Conservation (phyloP, 176 grass and related monocot species). For the Alloteropsis semialata region DNA sequence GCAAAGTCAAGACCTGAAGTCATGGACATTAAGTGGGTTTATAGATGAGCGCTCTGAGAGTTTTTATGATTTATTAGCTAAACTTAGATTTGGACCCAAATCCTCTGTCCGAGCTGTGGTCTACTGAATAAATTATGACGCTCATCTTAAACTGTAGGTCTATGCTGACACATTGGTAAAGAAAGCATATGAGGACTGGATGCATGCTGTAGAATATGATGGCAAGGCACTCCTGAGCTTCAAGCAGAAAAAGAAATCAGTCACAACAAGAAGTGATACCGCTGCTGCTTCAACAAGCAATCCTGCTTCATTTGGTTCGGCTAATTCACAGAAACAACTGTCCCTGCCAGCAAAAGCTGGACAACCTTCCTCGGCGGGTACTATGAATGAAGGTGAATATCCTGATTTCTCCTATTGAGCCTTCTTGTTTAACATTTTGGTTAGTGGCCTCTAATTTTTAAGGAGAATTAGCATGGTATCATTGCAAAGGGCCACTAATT, state of each 20-base stretch:
- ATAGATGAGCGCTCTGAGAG: not conserved
- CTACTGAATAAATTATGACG: not conserved
- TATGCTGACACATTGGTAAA: conserved; percentile 75
- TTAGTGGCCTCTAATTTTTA: not conserved
- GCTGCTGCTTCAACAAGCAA: conserved; percentile 40
- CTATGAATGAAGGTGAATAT: conserved; percentile 40
- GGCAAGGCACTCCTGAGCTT: conserved; percentile 77
- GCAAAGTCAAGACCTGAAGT: not conserved
- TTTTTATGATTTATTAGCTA: not conserved
- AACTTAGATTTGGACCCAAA: not conserved
- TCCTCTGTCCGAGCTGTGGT: not conserved
- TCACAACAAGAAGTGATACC: conserved; percentile 62
- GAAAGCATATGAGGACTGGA: conserved; percentile 88
- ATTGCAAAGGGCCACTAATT: not conserved
- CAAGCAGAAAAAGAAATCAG: conserved; percentile 80
- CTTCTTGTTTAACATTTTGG: not conserved
- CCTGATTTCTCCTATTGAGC: not conserved
- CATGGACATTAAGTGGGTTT: not conserved
- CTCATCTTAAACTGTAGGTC: conserved; percentile 42
- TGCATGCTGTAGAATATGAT: conserved; percentile 89
- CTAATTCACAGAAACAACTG: conserved; percentile 33
- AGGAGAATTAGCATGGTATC: not conserved
- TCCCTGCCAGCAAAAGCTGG: conserved; percentile 36
- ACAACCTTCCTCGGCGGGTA: conserved; percentile 18
- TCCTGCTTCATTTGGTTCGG: conserved; percentile 31